phyloP scores from a whole-genome alignment of 2,329 filamentous ascomycete species.

The Fusarium tanahbumbuense region DNA sequence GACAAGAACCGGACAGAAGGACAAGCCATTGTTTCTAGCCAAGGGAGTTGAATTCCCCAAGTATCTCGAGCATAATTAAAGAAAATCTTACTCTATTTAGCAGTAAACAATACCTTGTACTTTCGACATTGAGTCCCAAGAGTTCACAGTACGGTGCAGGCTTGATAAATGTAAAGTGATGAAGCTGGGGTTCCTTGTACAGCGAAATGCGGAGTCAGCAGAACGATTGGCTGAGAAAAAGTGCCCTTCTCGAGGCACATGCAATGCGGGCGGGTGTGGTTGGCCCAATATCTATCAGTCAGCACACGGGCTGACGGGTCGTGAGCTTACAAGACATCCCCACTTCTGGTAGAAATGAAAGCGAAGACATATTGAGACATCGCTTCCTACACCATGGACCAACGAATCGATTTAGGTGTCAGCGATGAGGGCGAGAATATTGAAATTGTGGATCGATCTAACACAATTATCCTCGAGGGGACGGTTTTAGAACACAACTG shows the following conservation, averaged over 20 bases:
- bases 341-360: neutral
- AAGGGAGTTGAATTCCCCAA: too few relatives aligned
- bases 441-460: rapidly evolving
- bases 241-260: neutral
- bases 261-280: neutral
- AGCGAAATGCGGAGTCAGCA: neutral
- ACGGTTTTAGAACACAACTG: rapidly evolving
- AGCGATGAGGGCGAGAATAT: neutral
- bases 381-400: neutral
- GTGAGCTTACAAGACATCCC: neutral
- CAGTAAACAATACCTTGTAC: too few relatives aligned
- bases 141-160: too few relatives aligned
- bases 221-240: neutral
- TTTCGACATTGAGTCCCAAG: too few relatives aligned
- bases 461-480: rapidly evolving
- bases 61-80: too few relatives aligned
- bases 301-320: neutral
- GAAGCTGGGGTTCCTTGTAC: neutral
- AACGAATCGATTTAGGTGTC: rapidly evolving
- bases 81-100: too few relatives aligned
- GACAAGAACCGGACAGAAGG: neutral
- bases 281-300: neutral
- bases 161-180: neutral
- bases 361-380: neutral
- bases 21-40: neutral